Conservation (phyloP, 768 basidiomycete genomes). For the Leccinum longicurvipes region DNA sequence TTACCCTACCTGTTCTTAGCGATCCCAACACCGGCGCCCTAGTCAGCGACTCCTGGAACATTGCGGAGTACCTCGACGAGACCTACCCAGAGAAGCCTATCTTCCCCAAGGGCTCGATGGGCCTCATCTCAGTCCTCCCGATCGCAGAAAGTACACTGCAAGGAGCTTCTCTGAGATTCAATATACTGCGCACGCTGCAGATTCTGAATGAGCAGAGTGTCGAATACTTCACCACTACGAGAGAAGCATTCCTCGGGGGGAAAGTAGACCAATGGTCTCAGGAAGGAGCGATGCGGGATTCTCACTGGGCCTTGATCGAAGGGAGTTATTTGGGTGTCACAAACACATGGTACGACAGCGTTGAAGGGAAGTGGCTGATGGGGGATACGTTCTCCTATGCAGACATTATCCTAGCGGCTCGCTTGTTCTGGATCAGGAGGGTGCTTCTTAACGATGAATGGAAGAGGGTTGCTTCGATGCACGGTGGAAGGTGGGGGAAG, state of each 20-base stretch:
- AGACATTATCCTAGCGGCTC: slow-evolving; percentile 25
- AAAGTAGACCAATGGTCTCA: slow-evolving; percentile 40
- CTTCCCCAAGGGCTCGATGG: slow-evolving; percentile 21
- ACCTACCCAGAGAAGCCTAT: slow-evolving; percentile 32
- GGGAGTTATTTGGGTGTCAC: slow-evolving; percentile 2
- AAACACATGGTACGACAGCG: slow-evolving; percentile 22
- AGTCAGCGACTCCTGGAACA: slow-evolving; percentile 29
- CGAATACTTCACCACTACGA: slow-evolving; percentile 36
- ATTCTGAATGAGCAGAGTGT: slow-evolving; percentile 34
- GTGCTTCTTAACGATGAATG: too few species aligned
- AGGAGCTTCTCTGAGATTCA: slow-evolving; percentile 4
- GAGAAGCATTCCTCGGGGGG: slow-evolving; percentile 30
- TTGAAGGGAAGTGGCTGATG: slow-evolving; percentile 29
- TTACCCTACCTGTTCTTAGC: slow-evolving; percentile 35
- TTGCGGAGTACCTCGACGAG: slow-evolving; percentile 35
- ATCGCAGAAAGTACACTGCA: not conserved
- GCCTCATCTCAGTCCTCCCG: slow-evolving; percentile 20
- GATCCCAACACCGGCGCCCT: slow-evolving; percentile 29
- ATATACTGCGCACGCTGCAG: slow-evolving; percentile 20
- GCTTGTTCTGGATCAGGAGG: too few species aligned
- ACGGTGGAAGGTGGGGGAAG: too few species aligned
- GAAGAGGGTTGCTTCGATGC: too few species aligned
- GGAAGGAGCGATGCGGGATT: slow-evolving; percentile 31
- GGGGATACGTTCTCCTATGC: slow-evolving; percentile 30
- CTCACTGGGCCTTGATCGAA: slow-evolving; percentile 25